phyloP scores from a whole-genome alignment of 441 rosid genomes.

The Jatropha podagrica region DNA sequence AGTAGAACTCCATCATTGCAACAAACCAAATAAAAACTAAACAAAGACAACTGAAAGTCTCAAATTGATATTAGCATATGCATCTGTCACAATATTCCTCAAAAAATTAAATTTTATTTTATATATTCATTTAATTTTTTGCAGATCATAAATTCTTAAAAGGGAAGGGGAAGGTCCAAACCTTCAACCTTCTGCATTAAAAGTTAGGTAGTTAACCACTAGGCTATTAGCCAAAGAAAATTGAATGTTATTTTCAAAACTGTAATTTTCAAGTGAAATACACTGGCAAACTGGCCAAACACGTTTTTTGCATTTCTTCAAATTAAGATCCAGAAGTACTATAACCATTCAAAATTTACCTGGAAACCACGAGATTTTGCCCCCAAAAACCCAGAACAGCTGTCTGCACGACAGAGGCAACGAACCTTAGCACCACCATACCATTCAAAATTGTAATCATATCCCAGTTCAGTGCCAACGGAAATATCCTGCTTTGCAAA shows the following conservation, averaged over 20 bases:
- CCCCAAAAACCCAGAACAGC: slow-evolving; percentile 93
- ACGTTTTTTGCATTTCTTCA: slow-evolving; percentile 4
- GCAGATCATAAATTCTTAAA: too few species aligned
- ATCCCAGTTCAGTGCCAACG: slow-evolving; percentile 66
- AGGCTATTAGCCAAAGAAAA: not conserved
- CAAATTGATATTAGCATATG: not conserved
- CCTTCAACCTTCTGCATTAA: not conserved
- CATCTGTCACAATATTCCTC: not conserved
- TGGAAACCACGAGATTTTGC: slow-evolving; percentile 98
- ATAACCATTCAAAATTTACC: slow-evolving; percentile 38
- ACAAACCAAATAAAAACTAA: not conserved
- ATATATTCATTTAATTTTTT: too few species aligned
- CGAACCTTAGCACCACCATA: slow-evolving; percentile 97
- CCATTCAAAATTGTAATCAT: slow-evolving; percentile 95
- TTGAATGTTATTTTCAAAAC: slow-evolving; percentile 4
- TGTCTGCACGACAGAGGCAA: slow-evolving; percentile 84
- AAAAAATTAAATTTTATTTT: not conserved
- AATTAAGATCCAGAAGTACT: slow-evolving; percentile 1
- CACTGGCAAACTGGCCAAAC: not conserved
- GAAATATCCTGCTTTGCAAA: slow-evolving; percentile 83
- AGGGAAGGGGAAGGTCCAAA: not conserved
- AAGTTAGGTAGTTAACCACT: not conserved
- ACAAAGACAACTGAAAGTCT: not conserved
- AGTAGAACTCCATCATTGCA: not conserved
- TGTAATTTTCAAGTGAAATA: slow-evolving; percentile 12